A percentile compares a stretch with the other conserved stretches of the same genome.
Evolutionary conservation across 2,329 filamentous ascomycete species (phyloP).

Genomic region (Xenoacremonium recifei): DNA sequence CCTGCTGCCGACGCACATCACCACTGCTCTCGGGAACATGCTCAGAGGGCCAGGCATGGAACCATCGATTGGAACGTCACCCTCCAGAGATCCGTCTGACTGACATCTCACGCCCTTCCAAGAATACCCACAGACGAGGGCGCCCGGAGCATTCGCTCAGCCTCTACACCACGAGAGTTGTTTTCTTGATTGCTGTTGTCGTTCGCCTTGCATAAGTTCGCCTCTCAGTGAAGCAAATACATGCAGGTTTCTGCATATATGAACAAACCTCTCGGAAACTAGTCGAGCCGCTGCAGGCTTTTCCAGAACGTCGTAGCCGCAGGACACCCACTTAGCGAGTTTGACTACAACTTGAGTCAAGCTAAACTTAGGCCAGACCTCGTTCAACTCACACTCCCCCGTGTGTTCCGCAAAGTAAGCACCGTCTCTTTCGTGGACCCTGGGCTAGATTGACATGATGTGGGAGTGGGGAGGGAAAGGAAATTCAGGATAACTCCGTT

Average conservation of each 20-base stretch:
- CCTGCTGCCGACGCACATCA: constrained; percentile 13
- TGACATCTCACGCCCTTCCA: constrained; percentile 14
- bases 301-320: constrained; percentile 25
- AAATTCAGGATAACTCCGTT: constrained; percentile 10
- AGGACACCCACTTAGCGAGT: constrained; percentile 12
- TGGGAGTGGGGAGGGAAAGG: constrained; percentile 7
- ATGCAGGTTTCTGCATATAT: constrained; percentile 3
- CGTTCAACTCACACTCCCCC: constrained; percentile 8
- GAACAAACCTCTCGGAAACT: constrained; percentile 5
- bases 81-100: constrained; percentile 8
- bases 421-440: too few species aligned
- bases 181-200: constrained; percentile 24
- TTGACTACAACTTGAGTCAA: constrained; percentile 14
- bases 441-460: constrained; percentile 7
- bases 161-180: too few species aligned
- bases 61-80: constrained; percentile 22
- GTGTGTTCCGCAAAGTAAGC: constrained; percentile 5
- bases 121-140: constrained; percentile 13
- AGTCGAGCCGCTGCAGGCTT: constrained; percentile 5
- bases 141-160: constrained; percentile 15
- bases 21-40: constrained; percentile 17
- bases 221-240: constrained; percentile 14
- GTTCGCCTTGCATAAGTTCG: constrained; percentile 9
- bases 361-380: constrained; percentile 8
- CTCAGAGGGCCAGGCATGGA: constrained; percentile 16